Evolutionary conservation across 352 stramenopile species (phyloP), one percentile per base, ranked within the genome.

Genomic region (Blastocystis sp.): DNA sequence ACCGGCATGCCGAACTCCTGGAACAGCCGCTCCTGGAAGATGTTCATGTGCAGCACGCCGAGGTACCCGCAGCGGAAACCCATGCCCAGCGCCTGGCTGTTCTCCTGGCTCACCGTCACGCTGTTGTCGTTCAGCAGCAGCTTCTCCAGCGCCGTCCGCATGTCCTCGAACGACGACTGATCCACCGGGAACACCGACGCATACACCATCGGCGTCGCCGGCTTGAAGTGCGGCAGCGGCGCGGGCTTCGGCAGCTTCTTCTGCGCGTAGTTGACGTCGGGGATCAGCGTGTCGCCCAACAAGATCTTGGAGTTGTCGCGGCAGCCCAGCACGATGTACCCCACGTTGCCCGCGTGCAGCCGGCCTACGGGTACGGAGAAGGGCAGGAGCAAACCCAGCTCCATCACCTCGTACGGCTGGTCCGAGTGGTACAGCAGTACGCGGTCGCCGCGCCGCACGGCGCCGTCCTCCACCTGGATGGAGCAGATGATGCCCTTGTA

Each of bases 1-100:
- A 98, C 96, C 64, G 98, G 94, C 78, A 98, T 96, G 52, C 94
- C 94, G 90, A 98, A 98, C 90, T 99, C 97, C 90, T 99, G 95
- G 63, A 93, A 92, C 2, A 99, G 92, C 2, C 97, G 92, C 91
- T 99, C 96, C 71, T 98, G 94, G 90, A 99, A 99, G 2, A 97
- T 96, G 90, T 99, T 96, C 91, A 98, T 98, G 91, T 99, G 96
- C 34, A 99, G 87, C 17, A 98, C 90, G 0, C 97, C 96, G 62
- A 99, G 92, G 91, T 99, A 99, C 0, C 97, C 96, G 76, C 97
- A 97, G 24, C 96, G 93, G 62, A 98, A 95, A 21, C 96, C 97
- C 91, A 97, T 96, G 63, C 96, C 96, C 14, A 99, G 91, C 0
- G 92, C 93, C 38, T 92, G 94, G 93, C 89, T 97, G 4, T 93